Conservation (phyloP, 108 stramenopile species). For the Conticribra guillardii region DNA sequence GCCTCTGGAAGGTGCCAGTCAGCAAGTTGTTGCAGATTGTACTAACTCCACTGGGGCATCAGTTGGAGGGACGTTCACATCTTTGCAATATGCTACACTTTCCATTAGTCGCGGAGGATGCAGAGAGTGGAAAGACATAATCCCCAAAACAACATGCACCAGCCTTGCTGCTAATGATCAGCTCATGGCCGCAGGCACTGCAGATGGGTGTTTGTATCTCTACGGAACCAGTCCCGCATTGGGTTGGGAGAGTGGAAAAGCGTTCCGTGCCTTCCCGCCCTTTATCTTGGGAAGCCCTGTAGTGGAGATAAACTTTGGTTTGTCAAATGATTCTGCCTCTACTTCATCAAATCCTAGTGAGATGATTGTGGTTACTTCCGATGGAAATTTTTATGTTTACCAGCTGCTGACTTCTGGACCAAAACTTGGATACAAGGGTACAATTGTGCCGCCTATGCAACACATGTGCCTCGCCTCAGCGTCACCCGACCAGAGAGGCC, state of each 20-base stretch:
- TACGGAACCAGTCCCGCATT: conserved; percentile 80
- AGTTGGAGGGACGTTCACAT: conserved; percentile 36
- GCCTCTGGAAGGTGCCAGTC: conserved; percentile 3
- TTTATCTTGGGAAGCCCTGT: conserved; percentile 71
- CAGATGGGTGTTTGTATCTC: conserved; percentile 74
- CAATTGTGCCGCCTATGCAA: conserved; percentile 80
- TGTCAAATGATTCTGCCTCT: background rate
- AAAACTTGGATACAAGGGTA: conserved; percentile 67
- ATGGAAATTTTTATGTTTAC: conserved; percentile 77
- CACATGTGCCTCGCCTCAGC: conserved; percentile 65
- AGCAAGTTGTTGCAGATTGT: conserved; percentile 68
- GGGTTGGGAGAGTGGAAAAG: conserved; percentile 70
- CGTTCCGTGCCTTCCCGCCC: conserved; percentile 79
- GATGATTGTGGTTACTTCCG: conserved; percentile 71
- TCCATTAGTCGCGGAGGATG: conserved; percentile 65
- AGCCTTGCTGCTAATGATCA: conserved; percentile 59
- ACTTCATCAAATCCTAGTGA: conserved; percentile 12
- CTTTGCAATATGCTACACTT: conserved; percentile 61
- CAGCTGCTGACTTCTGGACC: conserved; percentile 37
- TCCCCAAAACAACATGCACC: conserved; percentile 64
- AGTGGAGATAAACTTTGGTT: conserved; percentile 43
- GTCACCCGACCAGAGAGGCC: conserved; percentile 9
- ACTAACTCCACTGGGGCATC: conserved; percentile 58
- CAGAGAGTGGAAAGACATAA: conserved; percentile 72
- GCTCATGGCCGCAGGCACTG: conserved; percentile 73